Evolutionary conservation across 371 early-diverging fungal genomes (phyloP).

Genomic region (Umbelopsis sp.): DNA sequence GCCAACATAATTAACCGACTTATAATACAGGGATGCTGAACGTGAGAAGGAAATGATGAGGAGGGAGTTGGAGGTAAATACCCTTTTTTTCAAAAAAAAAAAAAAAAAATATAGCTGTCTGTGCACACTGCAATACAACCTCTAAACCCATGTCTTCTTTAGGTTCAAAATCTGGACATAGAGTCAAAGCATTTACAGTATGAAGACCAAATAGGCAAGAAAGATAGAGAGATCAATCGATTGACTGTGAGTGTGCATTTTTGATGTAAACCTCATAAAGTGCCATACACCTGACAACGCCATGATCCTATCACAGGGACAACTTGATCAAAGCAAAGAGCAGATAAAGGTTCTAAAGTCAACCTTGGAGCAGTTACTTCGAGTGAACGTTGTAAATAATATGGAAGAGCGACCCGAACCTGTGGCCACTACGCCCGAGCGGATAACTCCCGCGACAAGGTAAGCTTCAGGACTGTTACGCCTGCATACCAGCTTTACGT

Average conservation of each 20-base stretch:
- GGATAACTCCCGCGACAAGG: constrained; percentile 6
- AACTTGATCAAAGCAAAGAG: constrained; percentile 33
- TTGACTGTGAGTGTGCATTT: neutral
- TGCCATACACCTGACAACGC: too few relatives aligned
- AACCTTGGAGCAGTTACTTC: constrained; percentile 46
- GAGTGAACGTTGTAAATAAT: constrained; percentile 20
- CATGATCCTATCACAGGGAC: constrained; percentile 15
- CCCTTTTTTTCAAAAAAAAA: too few relatives aligned
- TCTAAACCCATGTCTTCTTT: neutral
- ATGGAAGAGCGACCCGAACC: neutral
- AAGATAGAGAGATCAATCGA: neutral
- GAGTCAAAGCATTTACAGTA: constrained; percentile 1
- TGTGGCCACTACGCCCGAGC: neutral
- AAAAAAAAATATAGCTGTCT: too few relatives aligned
- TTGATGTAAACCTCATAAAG: too few relatives aligned
- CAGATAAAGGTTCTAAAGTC: constrained; percentile 37
- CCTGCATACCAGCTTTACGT: neutral
- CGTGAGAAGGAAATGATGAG: neutral
- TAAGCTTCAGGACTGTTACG: neutral
- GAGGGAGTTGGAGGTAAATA: constrained; percentile 5
- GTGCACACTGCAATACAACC: too few relatives aligned
- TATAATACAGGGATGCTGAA: neutral
- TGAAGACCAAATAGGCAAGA: neutral
- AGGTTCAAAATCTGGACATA: neutral
- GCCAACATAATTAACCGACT: too few relatives aligned